These are phyloP conservation scores for Noccaea caerulescens DNA, from an alignment of 345 rosid species.

Conservation along the genomic window DNA sequence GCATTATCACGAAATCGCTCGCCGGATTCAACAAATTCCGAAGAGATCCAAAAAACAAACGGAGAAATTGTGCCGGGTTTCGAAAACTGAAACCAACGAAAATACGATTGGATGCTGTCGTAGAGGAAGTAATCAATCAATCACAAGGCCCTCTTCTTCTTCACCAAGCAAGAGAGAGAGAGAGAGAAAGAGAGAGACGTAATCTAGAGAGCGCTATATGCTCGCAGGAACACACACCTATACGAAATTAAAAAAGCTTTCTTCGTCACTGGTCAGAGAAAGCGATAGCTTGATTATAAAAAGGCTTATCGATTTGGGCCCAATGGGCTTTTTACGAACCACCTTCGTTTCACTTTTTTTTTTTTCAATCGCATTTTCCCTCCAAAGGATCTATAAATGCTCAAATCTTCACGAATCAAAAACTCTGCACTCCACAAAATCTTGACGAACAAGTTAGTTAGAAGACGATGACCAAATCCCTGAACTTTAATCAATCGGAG, in stretches of 20 bases:
- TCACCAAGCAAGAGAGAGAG: conserved; percentile 22
- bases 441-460: too few species aligned
- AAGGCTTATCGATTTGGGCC: neutral
- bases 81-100: neutral
- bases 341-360: too few species aligned
- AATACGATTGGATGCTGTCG: neutral
- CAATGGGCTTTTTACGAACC: conserved; percentile 12
- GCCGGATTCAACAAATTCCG: conserved; percentile 8
- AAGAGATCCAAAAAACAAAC: conserved; percentile 6
- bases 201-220: conserved; percentile 20
- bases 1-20: conserved; percentile 48
- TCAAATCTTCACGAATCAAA: too few species aligned
- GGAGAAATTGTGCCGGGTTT: conserved; percentile 5
- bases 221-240: conserved; percentile 31
- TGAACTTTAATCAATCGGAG: too few species aligned
- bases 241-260: conserved; percentile 16
- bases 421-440: too few species aligned
- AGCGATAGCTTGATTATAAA: neutral
- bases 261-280: conserved; percentile 17
- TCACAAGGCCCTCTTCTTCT: conserved; percentile 31
- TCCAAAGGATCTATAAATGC: too few species aligned
- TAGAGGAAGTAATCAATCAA: conserved; percentile 18
- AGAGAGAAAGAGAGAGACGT: conserved; percentile 27
- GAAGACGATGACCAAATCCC: too few species aligned
- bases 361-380: too few species aligned